These are phyloP conservation scores for Smittium mucronatum DNA, from an alignment of 371 early-diverging fungal genomes.

Conservation along the genomic window DNA sequence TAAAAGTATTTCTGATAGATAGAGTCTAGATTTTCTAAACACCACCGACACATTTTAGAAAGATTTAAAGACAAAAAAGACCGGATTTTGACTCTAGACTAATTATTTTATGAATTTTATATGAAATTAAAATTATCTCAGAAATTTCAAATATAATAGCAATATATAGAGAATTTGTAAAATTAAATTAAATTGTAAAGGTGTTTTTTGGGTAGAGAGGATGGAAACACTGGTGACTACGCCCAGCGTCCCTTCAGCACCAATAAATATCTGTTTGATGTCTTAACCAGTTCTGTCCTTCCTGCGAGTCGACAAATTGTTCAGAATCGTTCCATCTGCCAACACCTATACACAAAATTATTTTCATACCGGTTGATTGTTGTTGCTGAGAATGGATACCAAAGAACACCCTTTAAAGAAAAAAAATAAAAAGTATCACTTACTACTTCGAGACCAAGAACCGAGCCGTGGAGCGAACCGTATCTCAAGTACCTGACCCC, in stretches of 20 bases:
- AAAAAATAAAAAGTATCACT: background rate
- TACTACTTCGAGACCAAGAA: conserved; percentile 63
- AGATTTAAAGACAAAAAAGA: conserved; percentile 57
- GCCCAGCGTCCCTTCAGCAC: conserved; percentile 88
- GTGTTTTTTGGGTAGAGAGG: conserved; percentile 40
- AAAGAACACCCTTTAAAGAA: background rate
- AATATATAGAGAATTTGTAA: conserved; percentile 23
- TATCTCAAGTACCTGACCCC: conserved; percentile 84
- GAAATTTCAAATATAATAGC: background rate
- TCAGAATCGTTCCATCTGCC: conserved; percentile 76
- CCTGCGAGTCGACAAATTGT: conserved; percentile 59
- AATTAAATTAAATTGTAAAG: background rate
- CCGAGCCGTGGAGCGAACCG: conserved; percentile 81
- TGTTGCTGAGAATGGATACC: background rate
- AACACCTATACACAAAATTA: conserved; percentile 36
- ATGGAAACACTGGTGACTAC: conserved; percentile 80
- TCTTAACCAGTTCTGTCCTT: conserved; percentile 89
- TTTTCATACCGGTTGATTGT: background rate
- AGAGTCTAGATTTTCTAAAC: conserved; percentile 58
- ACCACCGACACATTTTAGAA: conserved; percentile 66
- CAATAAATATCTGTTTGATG: conserved; percentile 89
- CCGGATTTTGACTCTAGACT: conserved; percentile 44
- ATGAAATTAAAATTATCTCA: background rate
- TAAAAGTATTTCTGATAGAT: conserved; percentile 79
- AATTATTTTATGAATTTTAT: background rate